Evolutionary conservation across 2,329 filamentous ascomycete species (phyloP), one percentile per base, ranked within the genome.

Genomic region (Xylaria sp.): DNA sequence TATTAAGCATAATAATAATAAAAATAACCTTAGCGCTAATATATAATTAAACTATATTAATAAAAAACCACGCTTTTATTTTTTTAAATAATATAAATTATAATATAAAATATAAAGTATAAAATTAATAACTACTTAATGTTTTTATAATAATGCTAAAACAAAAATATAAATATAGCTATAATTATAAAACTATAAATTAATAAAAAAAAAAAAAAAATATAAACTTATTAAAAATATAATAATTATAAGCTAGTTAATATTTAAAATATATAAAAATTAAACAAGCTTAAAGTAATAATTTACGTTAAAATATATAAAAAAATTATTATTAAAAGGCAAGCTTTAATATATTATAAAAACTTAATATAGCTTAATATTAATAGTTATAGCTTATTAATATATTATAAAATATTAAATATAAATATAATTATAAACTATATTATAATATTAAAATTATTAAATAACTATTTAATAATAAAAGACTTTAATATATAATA

Each of bases 111-210:
- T 5, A 18, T 63, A 37, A 50, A 23, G 2, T 23, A 63, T 63
- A 63, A 40, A 21, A 3, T 8, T 6, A 50, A 63, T 42, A 63
- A 63, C 10, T 63, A 63, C 50, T 58, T 58, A 50, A 42, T 63
- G 4, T 50, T 63, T 16, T 42, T 63, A 37, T 58, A 63, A 58
- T 37, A 58, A 18, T 63, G 23, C 3, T 63, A 63, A 60, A 60
- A 63, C 27, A 58, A 63, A 63, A 51, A 63, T 58, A 63, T 58
- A 37, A 50, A 63, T 27, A 12, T 63, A n/a, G 25, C 35, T 21
- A 62, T 66, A 61, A 8, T 61, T 55, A 61, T 62, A 13, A 62
- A 66, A 48, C n/a, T 60, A 42, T 66, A 66, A n/a, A n/a, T n/a
- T n/a, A n/a, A n/a, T n/a, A n/a, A n/a, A n/a, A n/a, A 61, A 65